Conservation (phyloP, 2,329 filamentous ascomycete species). For the Massarina eburnea region DNA sequence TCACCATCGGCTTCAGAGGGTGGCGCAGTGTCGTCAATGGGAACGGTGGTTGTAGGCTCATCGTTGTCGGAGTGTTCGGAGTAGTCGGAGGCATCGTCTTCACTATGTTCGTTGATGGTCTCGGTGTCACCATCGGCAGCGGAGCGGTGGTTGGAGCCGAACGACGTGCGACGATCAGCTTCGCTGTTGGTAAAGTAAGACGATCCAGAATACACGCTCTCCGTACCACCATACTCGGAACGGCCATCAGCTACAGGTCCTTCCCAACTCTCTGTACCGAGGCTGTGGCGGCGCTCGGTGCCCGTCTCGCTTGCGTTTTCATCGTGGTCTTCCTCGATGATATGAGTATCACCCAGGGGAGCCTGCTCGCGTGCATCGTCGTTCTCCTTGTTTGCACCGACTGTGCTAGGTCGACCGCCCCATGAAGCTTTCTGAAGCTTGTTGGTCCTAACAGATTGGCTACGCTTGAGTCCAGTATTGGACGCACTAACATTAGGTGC, state of each 20-base stretch:
- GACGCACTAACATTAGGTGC: slow-evolving; percentile 33
- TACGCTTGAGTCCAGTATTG: slow-evolving; percentile 56
- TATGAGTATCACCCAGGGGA: slow-evolving; percentile 16
- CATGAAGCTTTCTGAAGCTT: slow-evolving; percentile 41
- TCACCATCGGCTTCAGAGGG: slow-evolving; percentile 24
- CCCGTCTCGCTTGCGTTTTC: slow-evolving; percentile 39
- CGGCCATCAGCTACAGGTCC: slow-evolving; percentile 41
- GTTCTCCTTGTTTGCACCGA: slow-evolving; percentile 51
- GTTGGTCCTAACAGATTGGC: slow-evolving; percentile 44
- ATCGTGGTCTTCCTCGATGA: slow-evolving; percentile 31
- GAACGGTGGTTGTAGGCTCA: slow-evolving; percentile 27
- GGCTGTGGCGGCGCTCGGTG: slow-evolving; percentile 44
- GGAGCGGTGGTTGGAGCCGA: slow-evolving; percentile 43
- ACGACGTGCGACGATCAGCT: slow-evolving; percentile 47
- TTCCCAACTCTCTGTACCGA: slow-evolving; percentile 36
- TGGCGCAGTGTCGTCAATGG: slow-evolving; percentile 5
- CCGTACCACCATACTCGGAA: slow-evolving; percentile 44
- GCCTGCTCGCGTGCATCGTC: slow-evolving; percentile 38
- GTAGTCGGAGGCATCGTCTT: slow-evolving; percentile 9
- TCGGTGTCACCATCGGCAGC: slow-evolving; percentile 30
- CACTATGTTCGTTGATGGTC: slow-evolving; percentile 34
- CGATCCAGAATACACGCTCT: slow-evolving; percentile 51
- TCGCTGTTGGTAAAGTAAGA: slow-evolving; percentile 53
- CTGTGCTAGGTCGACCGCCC: slow-evolving; percentile 33
- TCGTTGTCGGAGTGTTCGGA: slow-evolving; percentile 34